phyloP scores from a whole-genome alignment of 306 rosid species.

The Casuarina equisetifolia region DNA sequence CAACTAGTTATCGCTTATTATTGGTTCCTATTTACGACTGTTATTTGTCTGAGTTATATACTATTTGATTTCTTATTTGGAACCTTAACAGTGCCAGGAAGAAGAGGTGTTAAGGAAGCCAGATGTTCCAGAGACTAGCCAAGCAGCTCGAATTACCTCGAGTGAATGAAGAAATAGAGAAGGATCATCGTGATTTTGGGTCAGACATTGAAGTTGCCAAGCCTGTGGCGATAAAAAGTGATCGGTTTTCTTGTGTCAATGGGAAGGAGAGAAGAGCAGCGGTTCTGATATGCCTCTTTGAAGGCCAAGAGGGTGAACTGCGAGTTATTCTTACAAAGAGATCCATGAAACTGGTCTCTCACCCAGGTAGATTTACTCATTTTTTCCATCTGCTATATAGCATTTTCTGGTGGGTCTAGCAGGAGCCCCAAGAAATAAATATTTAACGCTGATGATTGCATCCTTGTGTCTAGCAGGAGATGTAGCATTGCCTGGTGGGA shows the following conservation, averaged over 20 bases:
- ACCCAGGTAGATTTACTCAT: slow-evolving; percentile 27
- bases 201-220: background rate
- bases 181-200: background rate
- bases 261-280: slow-evolving; percentile 38
- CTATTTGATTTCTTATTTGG: slow-evolving; percentile 12
- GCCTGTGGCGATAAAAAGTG: background rate
- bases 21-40: background rate
- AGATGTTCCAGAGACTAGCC: slow-evolving; percentile 30
- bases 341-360: slow-evolving; percentile 34
- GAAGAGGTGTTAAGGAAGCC: slow-evolving; percentile 24
- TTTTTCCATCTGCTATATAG: too few species aligned
- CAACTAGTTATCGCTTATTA: background rate
- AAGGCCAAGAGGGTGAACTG: slow-evolving; percentile 35
- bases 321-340: slow-evolving; percentile 41
- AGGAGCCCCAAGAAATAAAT: too few species aligned
- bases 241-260: slow-evolving; percentile 1
- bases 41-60: background rate
- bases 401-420: too few species aligned
- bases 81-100: background rate
- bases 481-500: slow-evolving; percentile 45
- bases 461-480: slow-evolving; percentile 30
- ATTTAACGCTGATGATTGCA: background rate
- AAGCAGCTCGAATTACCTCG: slow-evolving; percentile 18
- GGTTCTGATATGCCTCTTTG: slow-evolving; percentile 41
- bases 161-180: slow-evolving; percentile 7